Percentiles rank a stretch among this genome's conserved stretches.
These are phyloP conservation scores for Alternaria gansuensis DNA, from an alignment of 2,329 filamentous ascomycete species.

Conservation along the genomic window DNA sequence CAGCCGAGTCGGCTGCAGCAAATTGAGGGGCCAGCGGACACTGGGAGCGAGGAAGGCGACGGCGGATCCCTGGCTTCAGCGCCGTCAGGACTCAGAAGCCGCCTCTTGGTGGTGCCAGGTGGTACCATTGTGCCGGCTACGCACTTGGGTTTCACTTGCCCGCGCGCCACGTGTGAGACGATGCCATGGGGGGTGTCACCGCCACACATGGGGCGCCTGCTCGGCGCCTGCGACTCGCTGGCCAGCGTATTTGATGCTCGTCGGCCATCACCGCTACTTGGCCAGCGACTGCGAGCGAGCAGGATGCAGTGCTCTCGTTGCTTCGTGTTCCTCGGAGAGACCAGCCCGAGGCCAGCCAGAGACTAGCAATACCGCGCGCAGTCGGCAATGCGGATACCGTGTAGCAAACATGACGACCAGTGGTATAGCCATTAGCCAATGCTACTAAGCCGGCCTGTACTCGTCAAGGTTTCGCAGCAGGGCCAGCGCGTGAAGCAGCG, in stretches of 20 bases:
- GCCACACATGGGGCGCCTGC: slow-evolving; percentile 30
- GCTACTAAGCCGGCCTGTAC: slow-evolving; percentile 17
- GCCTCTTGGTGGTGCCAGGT: slow-evolving; percentile 28
- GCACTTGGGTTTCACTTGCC: slow-evolving; percentile 40
- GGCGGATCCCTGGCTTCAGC: slow-evolving; percentile 28
- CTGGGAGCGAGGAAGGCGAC: slow-evolving; percentile 9
- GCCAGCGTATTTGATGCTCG: slow-evolving; percentile 22
- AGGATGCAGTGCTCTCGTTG: slow-evolving; percentile 16
- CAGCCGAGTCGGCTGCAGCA: slow-evolving; percentile 17
- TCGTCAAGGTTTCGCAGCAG: slow-evolving; percentile 32
- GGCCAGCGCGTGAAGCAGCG: slow-evolving; percentile 14
- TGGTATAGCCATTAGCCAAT: slow-evolving; percentile 9
- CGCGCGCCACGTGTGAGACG: slow-evolving; percentile 40
- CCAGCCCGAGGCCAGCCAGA: slow-evolving; percentile 11
- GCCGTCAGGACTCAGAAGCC: slow-evolving; percentile 32
- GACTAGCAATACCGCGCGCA: neutral
- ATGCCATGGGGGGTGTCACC: slow-evolving; percentile 14
- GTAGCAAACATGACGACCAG: slow-evolving; percentile 11
- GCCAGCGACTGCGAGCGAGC: slow-evolving; percentile 11
- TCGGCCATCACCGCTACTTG: slow-evolving; percentile 24
- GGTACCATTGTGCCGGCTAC: slow-evolving; percentile 40
- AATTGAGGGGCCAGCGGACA: slow-evolving; percentile 16
- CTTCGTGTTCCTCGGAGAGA: slow-evolving; percentile 13
- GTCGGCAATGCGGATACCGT: slow-evolving; percentile 17
- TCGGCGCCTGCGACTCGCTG: slow-evolving; percentile 25